phyloP scores from a whole-genome alignment of 345 rosid genomes.

The Eutrema heterophyllum region DNA sequence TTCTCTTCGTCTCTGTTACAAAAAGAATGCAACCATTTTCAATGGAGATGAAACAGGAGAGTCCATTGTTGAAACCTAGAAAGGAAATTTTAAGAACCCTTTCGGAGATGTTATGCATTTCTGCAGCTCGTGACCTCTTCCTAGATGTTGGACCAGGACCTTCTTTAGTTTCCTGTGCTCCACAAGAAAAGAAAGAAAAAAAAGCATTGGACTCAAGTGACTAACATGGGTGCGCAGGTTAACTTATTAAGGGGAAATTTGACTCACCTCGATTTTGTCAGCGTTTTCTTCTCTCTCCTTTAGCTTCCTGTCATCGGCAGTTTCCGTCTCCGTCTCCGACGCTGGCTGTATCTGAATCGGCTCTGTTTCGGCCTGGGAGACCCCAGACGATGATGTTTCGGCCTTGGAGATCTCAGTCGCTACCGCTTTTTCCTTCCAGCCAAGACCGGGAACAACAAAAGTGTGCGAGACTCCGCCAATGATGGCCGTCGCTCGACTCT shows the following conservation, averaged over 20 bases:
- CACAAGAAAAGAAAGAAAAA: not conserved
- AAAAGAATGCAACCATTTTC: not conserved
- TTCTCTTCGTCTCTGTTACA: slow-evolving; percentile 52
- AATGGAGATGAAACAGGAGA: not conserved
- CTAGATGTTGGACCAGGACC: slow-evolving; percentile 48
- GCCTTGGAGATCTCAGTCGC: not conserved
- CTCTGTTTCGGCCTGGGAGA: not conserved
- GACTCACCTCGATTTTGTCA: not conserved
- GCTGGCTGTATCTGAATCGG: not conserved
- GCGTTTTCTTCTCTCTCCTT: slow-evolving; percentile 9
- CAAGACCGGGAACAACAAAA: slow-evolving; percentile 1
- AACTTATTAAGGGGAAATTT: not conserved
- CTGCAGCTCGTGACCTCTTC: slow-evolving; percentile 80
- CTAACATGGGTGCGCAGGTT: not conserved
- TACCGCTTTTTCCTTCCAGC: not conserved
- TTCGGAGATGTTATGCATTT: slow-evolving; percentile 81
- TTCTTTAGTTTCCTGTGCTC: slow-evolving; percentile 32
- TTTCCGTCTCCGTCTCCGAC: not conserved
- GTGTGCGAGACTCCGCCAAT: not conserved
- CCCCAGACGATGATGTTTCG: not conserved
- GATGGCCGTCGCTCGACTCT: not conserved
- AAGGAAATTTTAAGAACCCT: slow-evolving; percentile 44
- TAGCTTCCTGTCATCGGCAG: not conserved
- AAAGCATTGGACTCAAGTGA: not conserved
- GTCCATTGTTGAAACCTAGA: not conserved